These are phyloP conservation scores for Xylaria grammica DNA, from an alignment of 495 filamentous ascomycete genomes.

Conservation along the genomic window DNA sequence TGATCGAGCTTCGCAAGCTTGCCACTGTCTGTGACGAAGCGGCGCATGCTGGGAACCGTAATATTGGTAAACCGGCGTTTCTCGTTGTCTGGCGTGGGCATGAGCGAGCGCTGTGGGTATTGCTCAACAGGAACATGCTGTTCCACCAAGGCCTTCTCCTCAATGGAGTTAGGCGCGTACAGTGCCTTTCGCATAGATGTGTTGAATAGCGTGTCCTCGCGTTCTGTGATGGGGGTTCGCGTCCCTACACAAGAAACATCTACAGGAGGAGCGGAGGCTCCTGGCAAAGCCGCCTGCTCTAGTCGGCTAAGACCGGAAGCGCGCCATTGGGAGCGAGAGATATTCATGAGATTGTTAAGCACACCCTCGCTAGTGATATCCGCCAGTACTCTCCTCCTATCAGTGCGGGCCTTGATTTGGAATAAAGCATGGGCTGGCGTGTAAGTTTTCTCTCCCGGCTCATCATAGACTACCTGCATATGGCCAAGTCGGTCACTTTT, in stretches of 20 bases:
- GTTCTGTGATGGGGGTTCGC: slow-evolving; percentile 68
- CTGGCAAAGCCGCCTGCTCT: slow-evolving; percentile 77
- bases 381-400: slow-evolving; percentile 66
- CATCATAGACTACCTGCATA: slow-evolving; percentile 51
- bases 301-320: slow-evolving; percentile 73
- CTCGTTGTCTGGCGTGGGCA: slow-evolving; percentile 77
- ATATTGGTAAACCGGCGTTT: slow-evolving; percentile 88
- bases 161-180: slow-evolving; percentile 65
- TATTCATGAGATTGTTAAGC: slow-evolving; percentile 76
- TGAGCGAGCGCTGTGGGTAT: slow-evolving; percentile 67
- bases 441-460: slow-evolving; percentile 60
- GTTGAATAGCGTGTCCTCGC: slow-evolving; percentile 80
- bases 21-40: slow-evolving; percentile 96
- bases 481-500: slow-evolving; percentile 57
- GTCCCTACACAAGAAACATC: slow-evolving; percentile 72
- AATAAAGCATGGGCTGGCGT: slow-evolving; percentile 78
- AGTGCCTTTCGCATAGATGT: slow-evolving; percentile 72
- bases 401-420: slow-evolving; percentile 73
- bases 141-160: slow-evolving; percentile 76
- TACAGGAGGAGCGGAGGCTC: slow-evolving; percentile 86
- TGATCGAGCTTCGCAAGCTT: slow-evolving; percentile 93
- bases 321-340: slow-evolving; percentile 70
- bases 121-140: slow-evolving; percentile 66
- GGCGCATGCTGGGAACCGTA: slow-evolving; percentile 94
- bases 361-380: slow-evolving; percentile 76